These are phyloP conservation scores for Ogataea haglerorum DNA, from an alignment of 805 yeast genomes.

Conservation along the genomic window DNA sequence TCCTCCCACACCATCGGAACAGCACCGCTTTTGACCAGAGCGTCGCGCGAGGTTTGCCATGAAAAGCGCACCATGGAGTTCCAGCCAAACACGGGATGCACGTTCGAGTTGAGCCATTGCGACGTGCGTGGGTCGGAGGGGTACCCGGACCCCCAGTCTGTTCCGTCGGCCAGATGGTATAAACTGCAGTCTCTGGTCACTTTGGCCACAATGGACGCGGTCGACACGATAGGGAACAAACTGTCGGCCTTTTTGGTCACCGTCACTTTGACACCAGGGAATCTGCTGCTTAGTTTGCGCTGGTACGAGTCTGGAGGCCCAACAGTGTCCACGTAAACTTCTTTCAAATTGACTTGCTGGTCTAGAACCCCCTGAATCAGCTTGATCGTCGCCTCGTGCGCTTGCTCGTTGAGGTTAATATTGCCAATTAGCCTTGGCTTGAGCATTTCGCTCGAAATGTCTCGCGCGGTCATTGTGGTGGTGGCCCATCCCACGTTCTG, in stretches of 20 bases:
- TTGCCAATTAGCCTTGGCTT: constrained; percentile 54
- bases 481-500: constrained; percentile 84
- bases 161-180: constrained; percentile 18
- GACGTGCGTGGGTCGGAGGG: constrained; percentile 89
- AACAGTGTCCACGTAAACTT: constrained; percentile 90
- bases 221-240: constrained; percentile 84
- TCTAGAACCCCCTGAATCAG: constrained; percentile 64
- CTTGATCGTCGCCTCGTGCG: constrained; percentile 88
- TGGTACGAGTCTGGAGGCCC: constrained; percentile 92
- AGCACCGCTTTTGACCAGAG: constrained; percentile 52
- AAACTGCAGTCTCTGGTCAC: constrained; percentile 74
- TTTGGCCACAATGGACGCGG: constrained; percentile 94
- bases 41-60: constrained; percentile 90
- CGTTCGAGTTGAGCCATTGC: constrained; percentile 61
- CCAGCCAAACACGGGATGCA: constrained; percentile 87
- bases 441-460: constrained; percentile 87
- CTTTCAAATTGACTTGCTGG: constrained; percentile 59
- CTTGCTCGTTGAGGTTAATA: constrained; percentile 88
- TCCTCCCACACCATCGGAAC: constrained; percentile 62
- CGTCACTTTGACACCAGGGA: constrained; percentile 68
- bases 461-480: constrained; percentile 78
- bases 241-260: constrained; percentile 97
- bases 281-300: constrained; percentile 61
- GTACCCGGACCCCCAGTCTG: constrained; percentile 81
- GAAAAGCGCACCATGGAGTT: constrained; percentile 68